Base-by-base conservation (phyloP, 176 grass and related monocot genomes). In the Dendrocalamus sinicus region DNA sequence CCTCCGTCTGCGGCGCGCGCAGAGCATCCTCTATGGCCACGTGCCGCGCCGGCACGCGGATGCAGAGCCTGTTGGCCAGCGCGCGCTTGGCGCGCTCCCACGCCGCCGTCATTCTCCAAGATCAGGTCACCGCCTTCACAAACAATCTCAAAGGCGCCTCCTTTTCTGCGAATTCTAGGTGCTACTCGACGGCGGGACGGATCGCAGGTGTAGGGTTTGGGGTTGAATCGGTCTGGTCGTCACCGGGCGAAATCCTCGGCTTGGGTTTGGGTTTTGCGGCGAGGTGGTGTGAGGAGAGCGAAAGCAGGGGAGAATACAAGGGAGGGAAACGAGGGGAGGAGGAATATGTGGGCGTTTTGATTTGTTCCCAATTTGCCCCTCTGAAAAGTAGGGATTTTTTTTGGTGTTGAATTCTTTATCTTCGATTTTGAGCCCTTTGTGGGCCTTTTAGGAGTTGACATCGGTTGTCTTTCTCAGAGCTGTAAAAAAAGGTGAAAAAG, bases 31-130 rank as follows among this genome's bases (percentile, higher is more conserved):
- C 89, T n/a, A 68, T 40, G 41, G 79, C 63, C 47, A 28, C 67
- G n/a, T 77, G 73, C 17, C 75, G 30, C 59, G 43, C 30, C 32
- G 94, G 91, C 4, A 96, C 14, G 83, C 79, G 46, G 67, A 90
- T 19, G 63, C 94, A 96, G 23, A 96, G 81, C 24, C 67, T 80
- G 50, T 83, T 73, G 44, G 83, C 86, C 12, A 96, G 81, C 35
- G 81, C 84, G 44, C 81, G 82, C 82, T 91, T 96, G 52, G 87
- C 91, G 71, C 94, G 87, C 16, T 45, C 88, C 94, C 94, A 96
- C 20, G 86, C 84, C 73, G 60, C 68, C 81, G 88, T 87, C 94
- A 96, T 96, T 91, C 59, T 17, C 5, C 32, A 8, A 15, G 13
- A 17, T 68, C 41, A 22, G 14, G 15, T 53, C 66, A 52, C 64